Evolutionary conservation across 2,329 filamentous ascomycete species (phyloP), one percentile per base, ranked within the genome.

Genomic region (Aspergillus brunneoviolaceus): DNA sequence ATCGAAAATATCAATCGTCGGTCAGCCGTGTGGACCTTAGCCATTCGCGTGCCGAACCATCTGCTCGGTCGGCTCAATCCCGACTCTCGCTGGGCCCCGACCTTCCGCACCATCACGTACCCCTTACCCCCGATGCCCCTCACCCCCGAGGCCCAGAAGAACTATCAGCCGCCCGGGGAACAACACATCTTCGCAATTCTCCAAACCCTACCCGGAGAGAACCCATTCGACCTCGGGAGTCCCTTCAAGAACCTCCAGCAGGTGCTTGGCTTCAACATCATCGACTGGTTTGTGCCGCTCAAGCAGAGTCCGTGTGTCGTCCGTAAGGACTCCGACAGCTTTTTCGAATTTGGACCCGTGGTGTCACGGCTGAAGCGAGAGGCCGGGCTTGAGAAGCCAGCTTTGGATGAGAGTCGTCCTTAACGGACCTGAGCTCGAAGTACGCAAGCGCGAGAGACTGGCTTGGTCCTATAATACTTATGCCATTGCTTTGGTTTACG

Each of bases 261-360:
- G 14, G 85, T 97, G 25, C 92, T 99, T 87, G 94, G 94, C 0
- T 77, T 83, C 51, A 84, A 78, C 21, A 64, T 87, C 2, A 62
- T 88, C 14, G 90, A 96, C 61, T 98, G 93, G 93, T 70, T 96
- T 12, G 76, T 96, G 1, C 94, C 94, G 0, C 73, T 96, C 35
- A 85, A 81, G 59, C 82, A 85, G 60, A 92, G 90, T 4, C 94
- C 94, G 0, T 94, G 90, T 73, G 83, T 83, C 54, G 83, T 85
- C 56, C 89, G 93, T 67, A 86, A 86, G 51, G 83, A 81, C 65
- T 80, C 81, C 60, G 82, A 84, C 62, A 88, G 89, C 68, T 85
- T 90, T 59, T 96, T 89, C 71, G 81, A 83, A 14, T 79, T 90
- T 68, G 89, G 89, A 0, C 82, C 82, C 4, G 79, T 86, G 3